Base-by-base conservation (phyloP, 2,329 filamentous ascomycete species). In the Hypomyces rosellus region DNA sequence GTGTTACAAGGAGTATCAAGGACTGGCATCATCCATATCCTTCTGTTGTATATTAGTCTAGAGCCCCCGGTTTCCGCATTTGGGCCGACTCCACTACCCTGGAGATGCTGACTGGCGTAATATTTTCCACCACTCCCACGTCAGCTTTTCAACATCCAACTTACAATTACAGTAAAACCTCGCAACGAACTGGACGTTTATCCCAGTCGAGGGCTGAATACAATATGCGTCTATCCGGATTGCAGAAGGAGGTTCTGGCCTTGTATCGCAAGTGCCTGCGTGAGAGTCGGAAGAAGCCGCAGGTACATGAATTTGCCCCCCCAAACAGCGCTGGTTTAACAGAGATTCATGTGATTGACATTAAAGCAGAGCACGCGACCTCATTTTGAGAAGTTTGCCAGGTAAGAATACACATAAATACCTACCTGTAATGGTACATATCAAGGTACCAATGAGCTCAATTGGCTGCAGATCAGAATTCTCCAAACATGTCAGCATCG, bases 201-300 rank as follows among this genome's bases (percentile, higher is more conserved):
- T 40, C 39, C 38, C 20, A 15, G 25, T 20, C 25, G 9, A 30
- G 25, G 25, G 6, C 25, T 30, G 25, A 30, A 18, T 13, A 22
- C n/a, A 40, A 18, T 18, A 65, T 63, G 60, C 59, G 82, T 60
- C 74, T 91, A 22, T 95, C 91, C 7, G 93, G 93, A 34, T 75
- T 97, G n/a, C 92, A 97, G 66, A 85, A 81, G 61, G 89, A 96
- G 62, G 92, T 96, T 3, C 69, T 97, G 46, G 77, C 83, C 34
- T 80, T 99, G 13, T 99, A 97, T 67, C 84, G 92, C 52, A 81
- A 83, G 64, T 97, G 92, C 62, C 74, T 99, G 22, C 82, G 91
- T 53, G 88, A 88, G 62, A 84, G 86, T 52, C 81, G 85, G 53
- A 85, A 84, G 62, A 97, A 99, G 68, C 89, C 91, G 45, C 65